Evolutionary conservation across 2,329 filamentous ascomycete species (phyloP).

Genomic region (Neopestalotiopsis sp.): DNA sequence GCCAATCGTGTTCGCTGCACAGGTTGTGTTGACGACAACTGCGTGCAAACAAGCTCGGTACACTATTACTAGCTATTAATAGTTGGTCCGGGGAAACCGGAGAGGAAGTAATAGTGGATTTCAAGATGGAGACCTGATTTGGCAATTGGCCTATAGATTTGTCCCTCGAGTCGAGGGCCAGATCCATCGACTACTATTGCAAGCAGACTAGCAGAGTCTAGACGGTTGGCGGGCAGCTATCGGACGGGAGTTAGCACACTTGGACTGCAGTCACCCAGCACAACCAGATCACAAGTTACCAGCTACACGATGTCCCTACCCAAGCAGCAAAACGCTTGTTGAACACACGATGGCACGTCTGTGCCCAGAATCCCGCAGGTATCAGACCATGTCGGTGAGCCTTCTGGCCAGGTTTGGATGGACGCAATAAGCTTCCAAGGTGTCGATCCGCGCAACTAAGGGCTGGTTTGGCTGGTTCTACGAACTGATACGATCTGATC

Average conservation of each 20-base stretch:
- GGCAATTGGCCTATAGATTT: not conserved
- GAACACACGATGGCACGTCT: not conserved
- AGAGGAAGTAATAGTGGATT: not conserved
- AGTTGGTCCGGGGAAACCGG: conserved; percentile 13
- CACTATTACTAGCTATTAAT: not conserved
- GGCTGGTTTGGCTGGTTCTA: not conserved
- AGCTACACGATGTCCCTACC: not conserved
- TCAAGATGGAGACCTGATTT: not conserved
- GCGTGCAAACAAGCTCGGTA: not conserved
- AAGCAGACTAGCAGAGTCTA: not conserved
- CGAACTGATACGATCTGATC: not conserved
- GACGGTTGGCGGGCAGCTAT: not conserved
- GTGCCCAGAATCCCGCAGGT: not conserved
- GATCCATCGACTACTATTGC: not conserved
- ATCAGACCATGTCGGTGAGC: not conserved
- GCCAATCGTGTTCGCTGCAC: not conserved
- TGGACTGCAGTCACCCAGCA: not conserved
- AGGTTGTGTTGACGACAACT: not conserved
- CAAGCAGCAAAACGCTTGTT: not conserved
- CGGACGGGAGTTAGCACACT: not conserved
- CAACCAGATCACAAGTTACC: not conserved
- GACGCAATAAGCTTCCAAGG: conserved; percentile 1
- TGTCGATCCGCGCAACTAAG: conserved; percentile 5
- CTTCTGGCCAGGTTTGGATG: not conserved
- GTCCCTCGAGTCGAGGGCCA: not conserved